phyloP scores from a whole-genome alignment of 2,329 filamentous ascomycete species.

The Claviceps cyperi region DNA sequence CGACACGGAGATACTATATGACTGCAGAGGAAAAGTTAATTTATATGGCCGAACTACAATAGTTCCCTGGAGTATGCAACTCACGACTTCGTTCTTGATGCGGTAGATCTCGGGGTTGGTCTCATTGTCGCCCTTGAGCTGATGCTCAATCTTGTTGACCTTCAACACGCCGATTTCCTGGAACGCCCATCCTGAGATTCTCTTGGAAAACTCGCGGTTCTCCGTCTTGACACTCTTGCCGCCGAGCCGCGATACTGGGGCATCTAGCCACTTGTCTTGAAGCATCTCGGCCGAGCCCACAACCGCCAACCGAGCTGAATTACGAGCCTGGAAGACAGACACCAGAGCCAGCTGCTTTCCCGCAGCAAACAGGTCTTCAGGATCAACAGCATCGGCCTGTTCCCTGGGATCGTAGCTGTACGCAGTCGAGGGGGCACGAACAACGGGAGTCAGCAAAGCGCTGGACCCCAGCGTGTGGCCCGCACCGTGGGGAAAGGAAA shows the following conservation, averaged over 20 bases:
- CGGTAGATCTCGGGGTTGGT: slow-evolving; percentile 83
- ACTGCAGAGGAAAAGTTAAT: slow-evolving; percentile 30
- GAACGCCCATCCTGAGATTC: slow-evolving; percentile 89
- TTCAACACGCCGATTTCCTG: slow-evolving; percentile 82
- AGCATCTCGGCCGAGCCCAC: slow-evolving; percentile 78
- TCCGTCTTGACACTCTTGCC: slow-evolving; percentile 44
- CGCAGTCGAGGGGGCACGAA: slow-evolving; percentile 69
- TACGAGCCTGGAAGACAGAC: slow-evolving; percentile 79
- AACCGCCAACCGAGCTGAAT: slow-evolving; percentile 79
- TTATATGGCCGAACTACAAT: neutral
- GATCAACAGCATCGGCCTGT: slow-evolving; percentile 45
- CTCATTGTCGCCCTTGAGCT: slow-evolving; percentile 38
- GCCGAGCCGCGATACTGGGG: slow-evolving; percentile 51
- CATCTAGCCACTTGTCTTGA: slow-evolving; percentile 77
- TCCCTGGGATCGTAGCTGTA: slow-evolving; percentile 95
- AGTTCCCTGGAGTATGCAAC: slow-evolving; percentile 23
- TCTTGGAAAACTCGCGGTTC: slow-evolving; percentile 76
- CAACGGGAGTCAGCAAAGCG: slow-evolving; percentile 63
- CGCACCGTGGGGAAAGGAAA: slow-evolving; percentile 71
- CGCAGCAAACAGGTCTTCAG: slow-evolving; percentile 71
- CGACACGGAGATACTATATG: slow-evolving; percentile 77
- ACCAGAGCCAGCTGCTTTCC: slow-evolving; percentile 74
- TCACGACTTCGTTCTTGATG: slow-evolving; percentile 90
- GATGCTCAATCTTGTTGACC: slow-evolving; percentile 72
- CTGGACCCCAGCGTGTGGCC: slow-evolving; percentile 71